Percentiles rank a stretch among this genome's conserved stretches.
phyloP scores from a whole-genome alignment of 768 basidiomycete species.

The Lentinus brumalis region DNA sequence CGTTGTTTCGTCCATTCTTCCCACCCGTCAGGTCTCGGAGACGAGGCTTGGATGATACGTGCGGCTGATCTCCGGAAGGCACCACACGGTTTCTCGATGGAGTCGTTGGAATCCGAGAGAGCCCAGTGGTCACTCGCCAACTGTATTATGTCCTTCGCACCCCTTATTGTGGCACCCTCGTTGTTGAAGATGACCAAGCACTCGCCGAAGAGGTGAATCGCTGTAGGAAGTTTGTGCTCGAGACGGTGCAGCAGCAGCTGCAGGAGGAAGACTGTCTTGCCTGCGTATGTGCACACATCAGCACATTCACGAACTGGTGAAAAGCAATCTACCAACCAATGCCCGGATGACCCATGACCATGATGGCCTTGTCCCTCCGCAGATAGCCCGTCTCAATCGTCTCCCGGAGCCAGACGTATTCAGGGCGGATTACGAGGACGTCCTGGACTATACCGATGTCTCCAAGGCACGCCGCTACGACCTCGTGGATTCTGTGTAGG shows the following conservation, averaged over 20 bases:
- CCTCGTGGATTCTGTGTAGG: no score
- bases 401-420: no score
- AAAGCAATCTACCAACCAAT: not conserved
- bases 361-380: no score
- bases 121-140: not conserved
- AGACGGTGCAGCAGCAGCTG: conserved; percentile 1
- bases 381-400: no score
- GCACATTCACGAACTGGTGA: not conserved
- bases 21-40: not conserved
- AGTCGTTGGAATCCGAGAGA: not conserved
- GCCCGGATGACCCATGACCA: not conserved
- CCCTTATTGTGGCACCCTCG: not conserved
- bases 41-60: not conserved
- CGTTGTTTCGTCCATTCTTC: not conserved
- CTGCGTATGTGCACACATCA: not conserved
- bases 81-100: not conserved
- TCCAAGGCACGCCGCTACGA: no score
- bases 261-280: not conserved
- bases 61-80: not conserved
- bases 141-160: not conserved
- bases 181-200: not conserved
- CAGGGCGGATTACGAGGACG: no score
- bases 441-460: no score
- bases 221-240: conserved; percentile 2
- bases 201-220: not conserved